Evolutionary conservation across 805 yeast species (phyloP).

Genomic region (Hagleromyces aurorensis): DNA sequence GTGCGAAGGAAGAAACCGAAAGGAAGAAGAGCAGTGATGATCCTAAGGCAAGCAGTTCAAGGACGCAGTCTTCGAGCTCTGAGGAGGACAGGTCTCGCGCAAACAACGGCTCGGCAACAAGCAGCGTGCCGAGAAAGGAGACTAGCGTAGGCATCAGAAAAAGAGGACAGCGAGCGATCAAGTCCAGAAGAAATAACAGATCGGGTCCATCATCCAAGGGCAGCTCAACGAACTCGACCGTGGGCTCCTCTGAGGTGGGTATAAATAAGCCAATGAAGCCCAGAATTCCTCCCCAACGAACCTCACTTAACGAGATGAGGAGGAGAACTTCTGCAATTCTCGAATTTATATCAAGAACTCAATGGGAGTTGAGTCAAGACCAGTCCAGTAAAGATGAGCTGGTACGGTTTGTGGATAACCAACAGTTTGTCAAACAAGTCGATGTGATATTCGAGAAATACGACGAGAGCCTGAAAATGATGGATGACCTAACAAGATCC

Average conservation of each 20-base stretch:
- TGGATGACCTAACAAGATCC: conserved; percentile 68
- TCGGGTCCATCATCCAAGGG: too few species aligned
- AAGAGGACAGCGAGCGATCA: background rate
- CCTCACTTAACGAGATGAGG: conserved; percentile 75
- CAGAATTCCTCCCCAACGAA: conserved; percentile 67
- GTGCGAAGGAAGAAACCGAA: too few species aligned
- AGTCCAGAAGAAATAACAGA: conserved; percentile 10
- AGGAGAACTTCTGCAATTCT: conserved; percentile 82
- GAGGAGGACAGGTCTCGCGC: too few species aligned
- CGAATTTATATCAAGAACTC: conserved; percentile 85
- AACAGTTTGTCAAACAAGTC: conserved; percentile 32
- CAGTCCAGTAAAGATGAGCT: conserved; percentile 49
- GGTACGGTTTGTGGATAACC: conserved; percentile 39
- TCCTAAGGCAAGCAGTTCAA: too few species aligned
- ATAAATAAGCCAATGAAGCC: conserved; percentile 74
- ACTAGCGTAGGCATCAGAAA: too few species aligned
- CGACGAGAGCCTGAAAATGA: conserved; percentile 50
- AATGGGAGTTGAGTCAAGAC: conserved; percentile 71
- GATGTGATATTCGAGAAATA: conserved; percentile 41
- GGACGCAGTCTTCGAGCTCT: too few species aligned
- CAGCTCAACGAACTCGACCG: too few species aligned
- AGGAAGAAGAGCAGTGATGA: too few species aligned
- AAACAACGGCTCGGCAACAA: too few species aligned
- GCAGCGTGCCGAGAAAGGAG: too few species aligned
- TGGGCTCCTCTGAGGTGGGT: conserved; percentile 41